Evolutionary conservation across 371 early-diverging fungal species (phyloP), one percentile per base, ranked within the genome.

Genomic region (Mortierella sp.): DNA sequence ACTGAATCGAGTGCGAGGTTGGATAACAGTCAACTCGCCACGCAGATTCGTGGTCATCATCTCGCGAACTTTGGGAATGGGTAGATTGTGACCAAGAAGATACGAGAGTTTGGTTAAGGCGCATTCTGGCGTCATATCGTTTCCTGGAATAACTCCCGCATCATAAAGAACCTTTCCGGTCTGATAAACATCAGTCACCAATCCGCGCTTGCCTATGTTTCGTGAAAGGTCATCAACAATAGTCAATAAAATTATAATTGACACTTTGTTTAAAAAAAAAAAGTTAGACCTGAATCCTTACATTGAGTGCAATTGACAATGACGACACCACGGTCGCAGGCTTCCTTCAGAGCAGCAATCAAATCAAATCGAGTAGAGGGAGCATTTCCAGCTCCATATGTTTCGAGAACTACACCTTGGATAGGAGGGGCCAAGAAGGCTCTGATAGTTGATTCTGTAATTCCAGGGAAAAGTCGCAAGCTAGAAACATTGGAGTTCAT

Each of bases 121-220:
- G 74, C 97, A 97, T 86, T 98, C 98, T 8, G 97, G 94, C 1
- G 98, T 98, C 98, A 98, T 97, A 78, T 98, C 98, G n/a, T 93
- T 89, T 19, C 99, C 99, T 1, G 99, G 95, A 6, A 98, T 94
- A 1, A 98, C 96, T 43, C 96, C 95, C 28, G 95, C 90, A 36
- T 88, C 85, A 16, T 91, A 78, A 5, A 99, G 81, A 9, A 95
- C 96, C 55, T 94, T 93, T 10, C 97, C 97, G 0, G 98, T 97
- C 10, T 95, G 97, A 75, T 99, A 99, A 2, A 92, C 77, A 77
- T 96, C 97, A 0, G 95, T 92, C 7, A 99, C 98, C 22, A 94
- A 85, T 8, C 98, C 99, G 4, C 93, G 90, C 65, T 92, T 84
- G 81, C 92, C 87, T 92, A 76, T 8, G n/a, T 60, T 5, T 36